Conservation (phyloP, 352 stramenopile genomes). For the Plasmopara viticola region DNA sequence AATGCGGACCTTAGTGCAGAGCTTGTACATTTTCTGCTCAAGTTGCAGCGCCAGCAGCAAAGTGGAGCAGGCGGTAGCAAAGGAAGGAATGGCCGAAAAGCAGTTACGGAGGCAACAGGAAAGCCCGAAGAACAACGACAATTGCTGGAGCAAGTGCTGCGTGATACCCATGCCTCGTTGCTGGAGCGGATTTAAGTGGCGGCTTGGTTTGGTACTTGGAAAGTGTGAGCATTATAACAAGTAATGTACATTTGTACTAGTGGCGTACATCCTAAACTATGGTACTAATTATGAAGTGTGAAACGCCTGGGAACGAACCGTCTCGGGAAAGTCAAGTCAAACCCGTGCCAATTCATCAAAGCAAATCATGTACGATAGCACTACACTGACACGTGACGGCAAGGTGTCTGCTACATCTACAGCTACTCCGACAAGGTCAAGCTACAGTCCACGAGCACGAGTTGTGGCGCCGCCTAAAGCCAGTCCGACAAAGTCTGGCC, state of each 20-base stretch:
- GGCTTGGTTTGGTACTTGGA: background rate
- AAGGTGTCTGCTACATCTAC: constrained; percentile 15
- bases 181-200: constrained; percentile 29
- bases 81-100: constrained; percentile 10
- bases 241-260: constrained; percentile 4
- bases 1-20: constrained; percentile 52
- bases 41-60: constrained; percentile 46
- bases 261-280: background rate
- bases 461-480: constrained; percentile 10
- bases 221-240: constrained; percentile 10
- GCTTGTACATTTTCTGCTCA: constrained; percentile 60
- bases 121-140: constrained; percentile 26
- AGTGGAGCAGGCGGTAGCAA: constrained; percentile 14
- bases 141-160: constrained; percentile 30
- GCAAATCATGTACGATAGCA: constrained; percentile 10
- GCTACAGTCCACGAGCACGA: constrained; percentile 2
- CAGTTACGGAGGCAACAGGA: constrained; percentile 9
- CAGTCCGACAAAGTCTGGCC: constrained; percentile 8
- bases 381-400: constrained; percentile 6
- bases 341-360: background rate
- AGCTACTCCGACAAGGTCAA: constrained; percentile 5
- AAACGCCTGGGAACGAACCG: constrained; percentile 15
- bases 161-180: constrained; percentile 29
- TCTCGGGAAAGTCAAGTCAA: constrained; percentile 2
- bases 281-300: constrained; percentile 17